A percentile compares a stretch with the other conserved stretches of the same genome.
phyloP scores from a whole-genome alignment of 495 filamentous ascomycete genomes.

The Xylaria bambusicola region DNA sequence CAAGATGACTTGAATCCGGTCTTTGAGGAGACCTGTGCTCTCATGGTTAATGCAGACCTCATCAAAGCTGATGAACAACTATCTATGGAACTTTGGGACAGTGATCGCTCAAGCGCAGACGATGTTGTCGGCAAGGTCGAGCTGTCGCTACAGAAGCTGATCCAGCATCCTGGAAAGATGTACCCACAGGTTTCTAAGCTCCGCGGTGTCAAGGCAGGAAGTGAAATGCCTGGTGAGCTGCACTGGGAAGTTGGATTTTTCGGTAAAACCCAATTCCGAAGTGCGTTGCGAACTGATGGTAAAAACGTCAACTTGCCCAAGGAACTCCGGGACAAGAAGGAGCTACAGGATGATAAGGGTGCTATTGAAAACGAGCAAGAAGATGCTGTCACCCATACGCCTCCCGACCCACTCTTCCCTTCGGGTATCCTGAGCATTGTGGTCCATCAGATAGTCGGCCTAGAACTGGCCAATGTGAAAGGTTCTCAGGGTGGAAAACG shows the following conservation, averaged over 20 bases:
- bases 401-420: constrained; percentile 92
- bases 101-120: constrained; percentile 82
- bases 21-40: constrained; percentile 86
- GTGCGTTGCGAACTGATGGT: constrained; percentile 81
- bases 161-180: constrained; percentile 90
- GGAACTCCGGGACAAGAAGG: constrained; percentile 67
- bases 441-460: constrained; percentile 92
- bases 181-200: constrained; percentile 88
- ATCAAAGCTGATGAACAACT: constrained; percentile 93
- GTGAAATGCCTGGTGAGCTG: constrained; percentile 87
- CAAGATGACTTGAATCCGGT: constrained; percentile 92
- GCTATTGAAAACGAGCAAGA: constrained; percentile 72
- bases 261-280: constrained; percentile 79
- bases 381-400: constrained; percentile 84
- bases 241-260: constrained; percentile 98
- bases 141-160: constrained; percentile 88
- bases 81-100: constrained; percentile 94
- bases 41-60: constrained; percentile 81
- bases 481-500: constrained; percentile 65
- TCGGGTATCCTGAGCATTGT: constrained; percentile 81
- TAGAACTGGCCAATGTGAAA: constrained; percentile 81
- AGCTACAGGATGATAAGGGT: constrained; percentile 88
- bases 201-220: constrained; percentile 75
- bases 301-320: constrained; percentile 75
- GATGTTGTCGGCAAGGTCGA: constrained; percentile 95